Conservation (phyloP, 2,329 filamentous ascomycete species). For the Neofusicoccum kwambonambiense region DNA sequence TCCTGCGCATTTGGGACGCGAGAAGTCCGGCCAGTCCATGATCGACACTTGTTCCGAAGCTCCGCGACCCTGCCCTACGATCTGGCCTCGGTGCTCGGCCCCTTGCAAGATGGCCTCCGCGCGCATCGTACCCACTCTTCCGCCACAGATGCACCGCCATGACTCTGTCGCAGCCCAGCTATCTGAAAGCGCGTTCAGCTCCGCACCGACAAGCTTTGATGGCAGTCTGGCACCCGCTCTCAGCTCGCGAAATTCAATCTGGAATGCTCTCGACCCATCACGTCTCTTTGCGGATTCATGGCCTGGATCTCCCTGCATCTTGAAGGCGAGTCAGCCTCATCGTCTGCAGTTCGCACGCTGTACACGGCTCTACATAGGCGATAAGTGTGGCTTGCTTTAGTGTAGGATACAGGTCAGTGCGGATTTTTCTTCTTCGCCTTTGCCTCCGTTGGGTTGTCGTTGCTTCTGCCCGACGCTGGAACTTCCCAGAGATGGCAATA, state of each 20-base stretch:
- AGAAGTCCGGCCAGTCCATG: background rate
- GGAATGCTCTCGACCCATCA: background rate
- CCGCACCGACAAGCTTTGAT: background rate
- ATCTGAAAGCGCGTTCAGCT: background rate
- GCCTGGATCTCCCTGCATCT: background rate
- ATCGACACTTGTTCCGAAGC: background rate
- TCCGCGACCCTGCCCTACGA: background rate
- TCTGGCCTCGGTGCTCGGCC: constrained; percentile 1
- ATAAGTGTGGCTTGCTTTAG: too few relatives aligned
- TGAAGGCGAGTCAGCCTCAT: background rate
- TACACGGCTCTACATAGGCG: too few relatives aligned
- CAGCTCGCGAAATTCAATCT: too few relatives aligned
- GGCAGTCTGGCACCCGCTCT: background rate
- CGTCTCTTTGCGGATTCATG: background rate
- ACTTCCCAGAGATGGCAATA: too few relatives aligned
- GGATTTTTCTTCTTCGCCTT: too few relatives aligned
- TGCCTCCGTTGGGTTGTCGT: too few relatives aligned
- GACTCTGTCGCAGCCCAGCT: background rate
- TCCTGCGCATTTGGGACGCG: background rate
- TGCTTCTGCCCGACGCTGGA: too few relatives aligned
- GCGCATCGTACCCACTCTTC: constrained; percentile 4
- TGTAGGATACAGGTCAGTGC: too few relatives aligned
- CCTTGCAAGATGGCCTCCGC: background rate
- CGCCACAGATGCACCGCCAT: background rate
- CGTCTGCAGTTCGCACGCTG: background rate